These are phyloP conservation scores for Pseudocohnilembus persalinus DNA, from an alignment of 169 alveolate species.

Conservation along the genomic window DNA sequence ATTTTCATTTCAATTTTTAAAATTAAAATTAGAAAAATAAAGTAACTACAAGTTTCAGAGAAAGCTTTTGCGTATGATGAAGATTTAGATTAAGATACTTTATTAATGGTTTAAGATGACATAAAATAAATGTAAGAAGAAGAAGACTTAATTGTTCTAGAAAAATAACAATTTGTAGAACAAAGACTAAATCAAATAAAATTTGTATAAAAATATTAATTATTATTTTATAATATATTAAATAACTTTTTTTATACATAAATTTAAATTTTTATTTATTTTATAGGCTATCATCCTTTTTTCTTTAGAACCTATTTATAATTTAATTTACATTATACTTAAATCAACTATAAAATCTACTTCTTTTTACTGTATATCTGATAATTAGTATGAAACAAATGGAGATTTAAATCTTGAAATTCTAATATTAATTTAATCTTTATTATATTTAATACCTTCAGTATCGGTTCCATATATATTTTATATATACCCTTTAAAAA, in stretches of 20 bases:
- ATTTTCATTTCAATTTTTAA: too few relatives aligned
- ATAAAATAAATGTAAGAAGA: background rate
- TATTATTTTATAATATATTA: too few relatives aligned
- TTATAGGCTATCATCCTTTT: too few relatives aligned
- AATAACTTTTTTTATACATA: too few relatives aligned
- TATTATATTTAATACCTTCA: background rate
- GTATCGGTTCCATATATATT: background rate
- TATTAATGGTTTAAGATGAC: background rate
- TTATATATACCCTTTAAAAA: background rate
- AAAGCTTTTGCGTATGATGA: background rate
- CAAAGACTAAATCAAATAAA: background rate
- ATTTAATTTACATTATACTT: too few relatives aligned
- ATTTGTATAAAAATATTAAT: background rate
- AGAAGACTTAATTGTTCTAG: background rate
- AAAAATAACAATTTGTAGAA: background rate
- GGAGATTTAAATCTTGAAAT: background rate
- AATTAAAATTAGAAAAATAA: too few relatives aligned
- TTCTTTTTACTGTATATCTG: background rate
- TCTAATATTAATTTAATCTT: background rate
- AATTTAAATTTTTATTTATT: too few relatives aligned
- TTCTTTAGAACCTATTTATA: too few relatives aligned
- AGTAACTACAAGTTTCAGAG: background rate
- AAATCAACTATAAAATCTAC: too few relatives aligned
- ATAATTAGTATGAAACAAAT: background rate
- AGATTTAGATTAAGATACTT: background rate